A percentile compares a stretch with the other conserved stretches of the same genome.
Conservation (phyloP, 1,284 basidiomycete genomes). For the Cutaneotrichosporon curvatum region DNA sequence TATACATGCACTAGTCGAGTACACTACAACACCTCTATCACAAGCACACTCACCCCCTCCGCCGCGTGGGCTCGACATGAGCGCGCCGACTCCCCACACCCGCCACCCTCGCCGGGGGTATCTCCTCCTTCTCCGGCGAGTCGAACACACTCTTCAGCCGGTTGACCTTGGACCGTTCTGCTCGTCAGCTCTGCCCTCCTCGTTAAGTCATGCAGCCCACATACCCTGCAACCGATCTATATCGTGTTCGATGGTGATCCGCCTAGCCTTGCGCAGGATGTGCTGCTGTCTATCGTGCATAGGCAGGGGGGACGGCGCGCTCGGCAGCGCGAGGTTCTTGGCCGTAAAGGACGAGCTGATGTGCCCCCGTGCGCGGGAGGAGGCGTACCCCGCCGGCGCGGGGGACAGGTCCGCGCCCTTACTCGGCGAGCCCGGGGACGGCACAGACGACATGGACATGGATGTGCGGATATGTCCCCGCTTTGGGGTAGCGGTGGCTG, state of each 20-base stretch:
- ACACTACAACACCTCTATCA: too few relatives aligned
- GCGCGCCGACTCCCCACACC: neutral
- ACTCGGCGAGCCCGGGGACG: neutral
- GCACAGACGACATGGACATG: conserved; percentile 1
- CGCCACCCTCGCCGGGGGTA: neutral
- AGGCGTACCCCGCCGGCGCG: conserved; percentile 1
- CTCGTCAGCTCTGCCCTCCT: neutral
- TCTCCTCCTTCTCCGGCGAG: conserved; percentile 2
- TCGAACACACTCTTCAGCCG: conserved; percentile 11
- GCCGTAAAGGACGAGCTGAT: conserved; percentile 33
- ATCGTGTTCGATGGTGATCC: conserved; percentile 45
- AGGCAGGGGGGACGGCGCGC: conserved; percentile 31
- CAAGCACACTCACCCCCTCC: neutral
- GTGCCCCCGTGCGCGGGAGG: conserved; percentile 1
- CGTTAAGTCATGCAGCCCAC: neutral
- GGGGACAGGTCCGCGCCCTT: neutral
- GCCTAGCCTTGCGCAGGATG: conserved; percentile 26
- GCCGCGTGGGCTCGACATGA: neutral
- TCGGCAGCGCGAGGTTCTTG: conserved; percentile 30
- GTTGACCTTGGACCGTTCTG: conserved; percentile 6
- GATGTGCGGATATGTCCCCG: conserved; percentile 3
- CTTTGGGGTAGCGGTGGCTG: neutral
- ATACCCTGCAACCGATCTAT: conserved; percentile 31
- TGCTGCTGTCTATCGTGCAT: conserved; percentile 35
- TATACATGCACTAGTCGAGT: too few relatives aligned